Evolutionary conservation across 495 filamentous ascomycete species (phyloP).

Genomic region (Annulohypoxylon stygium): DNA sequence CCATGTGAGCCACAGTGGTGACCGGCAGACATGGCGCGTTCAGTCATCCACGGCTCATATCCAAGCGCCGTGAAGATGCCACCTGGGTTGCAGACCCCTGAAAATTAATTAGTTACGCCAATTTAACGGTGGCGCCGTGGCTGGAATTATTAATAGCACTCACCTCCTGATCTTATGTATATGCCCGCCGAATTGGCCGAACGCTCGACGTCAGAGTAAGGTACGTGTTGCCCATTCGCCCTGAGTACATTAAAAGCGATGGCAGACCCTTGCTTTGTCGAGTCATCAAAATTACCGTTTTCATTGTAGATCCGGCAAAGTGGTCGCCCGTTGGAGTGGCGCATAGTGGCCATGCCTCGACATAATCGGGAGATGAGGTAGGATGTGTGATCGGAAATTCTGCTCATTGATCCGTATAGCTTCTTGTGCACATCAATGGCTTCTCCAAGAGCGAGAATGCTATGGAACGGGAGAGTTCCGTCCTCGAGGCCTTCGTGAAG

Average conservation of each 20-base stretch:
- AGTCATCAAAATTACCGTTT: constrained; percentile 65
- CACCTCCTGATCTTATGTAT: constrained; percentile 76
- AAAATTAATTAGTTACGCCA: constrained; percentile 56
- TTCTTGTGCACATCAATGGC: constrained; percentile 74
- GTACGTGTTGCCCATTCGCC: constrained; percentile 66
- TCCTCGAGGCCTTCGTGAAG: constrained; percentile 80
- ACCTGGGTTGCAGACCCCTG: constrained; percentile 62
- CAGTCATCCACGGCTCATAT: constrained; percentile 71
- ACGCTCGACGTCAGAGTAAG: constrained; percentile 72
- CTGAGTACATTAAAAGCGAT: constrained; percentile 76
- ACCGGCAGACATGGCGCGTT: constrained; percentile 70
- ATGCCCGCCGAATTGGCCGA: constrained; percentile 72
- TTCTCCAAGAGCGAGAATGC: constrained; percentile 76
- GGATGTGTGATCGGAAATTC: constrained; percentile 73
- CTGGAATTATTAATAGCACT: constrained; percentile 59
- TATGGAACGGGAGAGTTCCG: constrained; percentile 84
- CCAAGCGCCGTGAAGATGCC: constrained; percentile 60
- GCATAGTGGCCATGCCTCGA: constrained; percentile 62
- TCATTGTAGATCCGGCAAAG: constrained; percentile 74
- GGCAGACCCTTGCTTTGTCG: constrained; percentile 73
- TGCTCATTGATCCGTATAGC: constrained; percentile 72
- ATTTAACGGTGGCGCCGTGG: constrained; percentile 62
- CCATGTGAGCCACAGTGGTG: constrained; percentile 69
- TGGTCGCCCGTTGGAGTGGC: constrained; percentile 69
- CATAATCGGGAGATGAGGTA: constrained; percentile 68